Conservation (phyloP, 345 rosid genomes). For the rapeseed (Brassica napus) region DNA sequence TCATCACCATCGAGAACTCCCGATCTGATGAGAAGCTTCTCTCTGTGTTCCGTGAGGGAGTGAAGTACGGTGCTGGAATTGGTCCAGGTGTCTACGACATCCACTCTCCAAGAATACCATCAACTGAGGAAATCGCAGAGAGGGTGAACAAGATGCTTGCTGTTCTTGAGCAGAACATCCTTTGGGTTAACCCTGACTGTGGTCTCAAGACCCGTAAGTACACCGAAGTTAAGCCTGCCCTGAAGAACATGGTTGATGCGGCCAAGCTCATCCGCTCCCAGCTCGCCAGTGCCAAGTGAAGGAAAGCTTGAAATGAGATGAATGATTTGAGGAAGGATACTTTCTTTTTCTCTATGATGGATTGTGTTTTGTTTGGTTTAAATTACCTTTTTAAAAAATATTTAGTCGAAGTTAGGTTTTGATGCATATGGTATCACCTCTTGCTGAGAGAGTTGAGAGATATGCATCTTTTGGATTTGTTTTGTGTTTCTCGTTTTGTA, state of each 20-base stretch:
- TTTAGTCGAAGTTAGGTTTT: conserved; percentile 32
- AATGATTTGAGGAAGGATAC: conserved; percentile 8
- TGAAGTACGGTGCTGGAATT: conserved; percentile 95
- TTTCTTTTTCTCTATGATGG: conserved; percentile 4
- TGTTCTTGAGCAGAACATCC: conserved; percentile 85
- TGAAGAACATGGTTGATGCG: conserved; percentile 88
- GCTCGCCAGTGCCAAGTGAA: conserved; percentile 92
- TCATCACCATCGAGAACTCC: conserved; percentile 98
- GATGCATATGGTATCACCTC: conserved; percentile 34
- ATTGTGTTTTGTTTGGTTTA: conserved; percentile 36
- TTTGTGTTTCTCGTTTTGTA: conserved; percentile 10
- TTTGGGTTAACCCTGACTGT: conserved; percentile 99
- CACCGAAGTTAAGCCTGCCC: conserved; percentile 85
- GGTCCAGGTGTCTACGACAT: conserved; percentile 98
- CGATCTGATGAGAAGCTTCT: conserved; percentile 98
- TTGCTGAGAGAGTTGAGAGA: neutral
- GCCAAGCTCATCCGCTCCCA: conserved; percentile 90
- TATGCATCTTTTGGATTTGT: conserved; percentile 23
- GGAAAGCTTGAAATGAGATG: neutral
- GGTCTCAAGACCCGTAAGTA: conserved; percentile 98
- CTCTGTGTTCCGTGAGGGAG: conserved; percentile 98
- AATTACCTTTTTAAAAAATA: neutral
- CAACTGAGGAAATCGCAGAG: conserved; percentile 91
- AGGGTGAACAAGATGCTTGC: conserved; percentile 99
- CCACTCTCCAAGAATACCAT: conserved; percentile 98